Evolutionary conservation across 2,329 filamentous ascomycete genomes (phyloP), one percentile per base, ranked within the genome.

Genomic region (Hymenoscyphus albidus): DNA sequence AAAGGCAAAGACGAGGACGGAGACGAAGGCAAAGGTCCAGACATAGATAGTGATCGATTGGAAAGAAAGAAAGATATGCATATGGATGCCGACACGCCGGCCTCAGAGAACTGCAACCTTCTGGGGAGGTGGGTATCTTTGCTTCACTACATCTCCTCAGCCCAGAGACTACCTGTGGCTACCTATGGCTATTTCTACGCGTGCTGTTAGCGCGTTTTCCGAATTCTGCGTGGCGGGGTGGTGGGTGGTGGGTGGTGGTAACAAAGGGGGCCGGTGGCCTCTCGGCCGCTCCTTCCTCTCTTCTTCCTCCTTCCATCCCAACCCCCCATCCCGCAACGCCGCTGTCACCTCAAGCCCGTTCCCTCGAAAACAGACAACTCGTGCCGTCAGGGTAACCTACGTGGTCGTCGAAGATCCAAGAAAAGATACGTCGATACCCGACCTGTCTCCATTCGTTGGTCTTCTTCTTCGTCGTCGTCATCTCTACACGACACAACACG

Each of bases 281-380:
- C 31, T 18, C 55, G 3, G 12, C n/a, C 55, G 55, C 35, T 58
- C 35, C 55, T 58, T 58, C 55, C 55, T 58, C 31, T 12, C 12
- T 58, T 13, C 55, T 38, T 14, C 55, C 55, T 58, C 55, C 31
- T 58, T 58, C 55, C 55, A 35, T 58, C 55, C 55, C 55, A 22
- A 35, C 32, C 55, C 27, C 55, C 55, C 31, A 58, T 16, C 55
- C 55, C 12, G 27, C 55, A 35, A 16, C 22, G n/a, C 55, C 35
- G 27, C 44, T 14, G 44, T 22, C 44, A 51, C 35, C 35, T 35
- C 44, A 51, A 35, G 31, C 55, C n/a, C 55, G 55, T 35, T 27
- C 35, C 13, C 16, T 35, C 55, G 48, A 54, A 54, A 54, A 31
- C 48, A 54, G 48, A 54, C 48, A 54, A 54, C 48, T 54, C 48